A percentile compares a stretch with the other conserved stretches of the same genome.
Evolutionary conservation across 2,329 filamentous ascomycete genomes (phyloP).

Genomic region (Arthrinium puccinioides): DNA sequence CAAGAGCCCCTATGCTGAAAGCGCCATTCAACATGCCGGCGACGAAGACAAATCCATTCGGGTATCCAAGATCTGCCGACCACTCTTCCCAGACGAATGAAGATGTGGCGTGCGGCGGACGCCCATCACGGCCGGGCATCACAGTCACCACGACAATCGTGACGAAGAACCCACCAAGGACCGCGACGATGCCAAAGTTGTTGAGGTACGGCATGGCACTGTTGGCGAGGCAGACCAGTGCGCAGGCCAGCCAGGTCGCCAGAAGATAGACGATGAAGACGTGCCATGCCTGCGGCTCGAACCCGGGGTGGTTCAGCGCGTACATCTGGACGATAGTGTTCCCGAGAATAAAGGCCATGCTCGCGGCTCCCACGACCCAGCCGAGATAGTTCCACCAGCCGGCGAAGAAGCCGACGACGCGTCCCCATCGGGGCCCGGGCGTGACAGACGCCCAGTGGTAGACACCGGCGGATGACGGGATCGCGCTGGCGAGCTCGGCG

Average conservation of each 20-base stretch:
- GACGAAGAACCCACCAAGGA: slow-evolving; percentile 45
- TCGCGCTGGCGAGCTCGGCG: slow-evolving; percentile 53
- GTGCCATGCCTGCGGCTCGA: slow-evolving; percentile 31
- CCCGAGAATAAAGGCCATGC: slow-evolving; percentile 32
- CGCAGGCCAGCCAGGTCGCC: slow-evolving; percentile 30
- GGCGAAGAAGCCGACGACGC: slow-evolving; percentile 37
- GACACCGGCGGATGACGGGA: slow-evolving; percentile 53
- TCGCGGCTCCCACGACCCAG: slow-evolving; percentile 30
- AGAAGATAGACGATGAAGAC: slow-evolving; percentile 34
- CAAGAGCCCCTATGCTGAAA: slow-evolving; percentile 59
- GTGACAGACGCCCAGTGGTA: slow-evolving; percentile 57
- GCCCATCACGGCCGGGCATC: slow-evolving; percentile 33
- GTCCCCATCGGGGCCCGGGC: slow-evolving; percentile 43
- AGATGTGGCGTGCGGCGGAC: slow-evolving; percentile 20
- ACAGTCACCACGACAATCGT: slow-evolving; percentile 46
- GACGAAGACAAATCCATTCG: slow-evolving; percentile 34
- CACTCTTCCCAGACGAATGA: slow-evolving; percentile 33
- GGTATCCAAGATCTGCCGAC: slow-evolving; percentile 30
- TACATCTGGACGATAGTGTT: slow-evolving; percentile 37
- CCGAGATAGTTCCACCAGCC: slow-evolving; percentile 39
- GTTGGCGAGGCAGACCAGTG: slow-evolving; percentile 45
- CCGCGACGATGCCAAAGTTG: slow-evolving; percentile 44
- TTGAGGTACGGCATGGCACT: slow-evolving; percentile 43
- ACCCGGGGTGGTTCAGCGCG: slow-evolving; percentile 29
- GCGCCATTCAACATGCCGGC: slow-evolving; percentile 48